Percentiles rank a stretch among this genome's conserved stretches.
phyloP scores from a whole-genome alignment of 2,329 filamentous ascomycete genomes.

The Gliomastix tumulicola region DNA sequence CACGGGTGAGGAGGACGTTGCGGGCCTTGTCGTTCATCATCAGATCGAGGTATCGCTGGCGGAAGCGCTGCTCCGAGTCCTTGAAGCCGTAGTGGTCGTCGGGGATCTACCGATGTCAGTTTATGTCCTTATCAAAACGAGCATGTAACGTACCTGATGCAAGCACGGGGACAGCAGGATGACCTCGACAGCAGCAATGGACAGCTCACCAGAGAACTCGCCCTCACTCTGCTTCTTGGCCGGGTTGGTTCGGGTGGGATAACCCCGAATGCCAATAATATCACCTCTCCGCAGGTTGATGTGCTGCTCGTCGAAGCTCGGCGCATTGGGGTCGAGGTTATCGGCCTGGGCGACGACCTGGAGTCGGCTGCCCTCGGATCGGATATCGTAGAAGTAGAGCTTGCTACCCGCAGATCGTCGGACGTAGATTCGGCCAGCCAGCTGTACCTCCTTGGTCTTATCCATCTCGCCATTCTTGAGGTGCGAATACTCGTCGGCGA shows the following conservation, averaged over 20 bases:
- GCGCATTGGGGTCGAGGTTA: constrained; percentile 58
- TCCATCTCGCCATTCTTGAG: constrained; percentile 84
- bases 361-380: constrained; percentile 53
- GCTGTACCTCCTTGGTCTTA: constrained; percentile 65
- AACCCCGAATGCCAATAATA: constrained; percentile 60
- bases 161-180: constrained; percentile 84
- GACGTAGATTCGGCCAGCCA: constrained; percentile 85
- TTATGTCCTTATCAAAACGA: too few relatives aligned
- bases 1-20: constrained; percentile 75
- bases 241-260: constrained; percentile 61
- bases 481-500: constrained; percentile 67
- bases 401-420: constrained; percentile 77
- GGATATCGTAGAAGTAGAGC: constrained; percentile 79
- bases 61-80: constrained; percentile 88
- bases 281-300: constrained; percentile 85
- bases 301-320: constrained; percentile 79
- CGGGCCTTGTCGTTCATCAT: constrained; percentile 92
- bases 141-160: constrained; percentile 57
- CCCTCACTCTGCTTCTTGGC: constrained; percentile 82
- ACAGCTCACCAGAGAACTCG: constrained; percentile 65
- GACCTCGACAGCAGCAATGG: constrained; percentile 85
- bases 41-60: constrained; percentile 89
- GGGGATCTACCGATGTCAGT: constrained; percentile 48
- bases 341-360: constrained; percentile 92
- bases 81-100: constrained; percentile 92